A percentile compares a stretch with the other conserved stretches of the same genome.
phyloP scores from a whole-genome alignment of 805 yeast species.

The Schwanniomyces sp. region DNA sequence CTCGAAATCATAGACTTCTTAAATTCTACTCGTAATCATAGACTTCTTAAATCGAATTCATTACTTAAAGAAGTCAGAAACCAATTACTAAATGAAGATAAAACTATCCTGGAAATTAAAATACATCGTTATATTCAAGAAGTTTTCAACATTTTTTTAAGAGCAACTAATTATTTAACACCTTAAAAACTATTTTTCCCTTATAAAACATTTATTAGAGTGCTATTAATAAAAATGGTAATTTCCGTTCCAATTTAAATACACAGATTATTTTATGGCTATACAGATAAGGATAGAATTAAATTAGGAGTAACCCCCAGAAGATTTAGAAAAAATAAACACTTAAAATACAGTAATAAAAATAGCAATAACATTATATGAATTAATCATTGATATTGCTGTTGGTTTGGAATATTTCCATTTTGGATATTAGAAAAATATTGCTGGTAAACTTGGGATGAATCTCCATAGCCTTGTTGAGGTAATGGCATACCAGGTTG shows the following conservation, averaged over 20 bases:
- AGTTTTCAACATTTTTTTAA: no score
- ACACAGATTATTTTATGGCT: neutral
- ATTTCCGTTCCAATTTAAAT: neutral
- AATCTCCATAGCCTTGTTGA: conserved; percentile 48
- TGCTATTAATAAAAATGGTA: neutral
- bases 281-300: neutral
- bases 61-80: no score
- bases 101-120: no score
- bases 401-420: conserved; percentile 47
- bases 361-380: neutral
- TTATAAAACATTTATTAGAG: neutral
- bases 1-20: no score
- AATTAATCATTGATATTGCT: conserved; percentile 49
- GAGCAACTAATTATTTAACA: neutral
- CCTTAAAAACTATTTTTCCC: neutral
- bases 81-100: no score
- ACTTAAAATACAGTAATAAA: neutral
- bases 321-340: neutral
- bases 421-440: conserved; percentile 59
- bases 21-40: no score
- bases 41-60: no score
- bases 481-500: conserved; percentile 43
- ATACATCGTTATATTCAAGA: no score
- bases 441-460: conserved; percentile 62
- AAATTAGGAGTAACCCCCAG: neutral